These are phyloP conservation scores for Bacterosira constricta DNA, from an alignment of 108 stramenopile genomes.

Conservation along the genomic window DNA sequence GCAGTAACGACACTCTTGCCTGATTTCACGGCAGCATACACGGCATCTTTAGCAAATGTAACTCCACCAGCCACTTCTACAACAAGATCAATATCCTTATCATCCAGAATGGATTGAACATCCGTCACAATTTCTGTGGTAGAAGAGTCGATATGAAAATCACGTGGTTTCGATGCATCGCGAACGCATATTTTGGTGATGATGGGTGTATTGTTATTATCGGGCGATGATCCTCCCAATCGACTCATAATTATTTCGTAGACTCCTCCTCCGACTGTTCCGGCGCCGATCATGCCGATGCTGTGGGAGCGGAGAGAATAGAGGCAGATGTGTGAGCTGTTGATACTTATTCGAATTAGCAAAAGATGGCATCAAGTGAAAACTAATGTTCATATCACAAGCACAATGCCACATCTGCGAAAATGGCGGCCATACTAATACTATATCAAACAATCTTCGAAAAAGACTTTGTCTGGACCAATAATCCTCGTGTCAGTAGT, in stretches of 20 bases:
- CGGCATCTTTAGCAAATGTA: conserved; percentile 62
- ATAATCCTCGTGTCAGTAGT: not conserved
- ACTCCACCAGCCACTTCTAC: conserved; percentile 83
- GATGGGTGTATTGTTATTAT: conserved; percentile 17
- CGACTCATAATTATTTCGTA: conserved; percentile 80
- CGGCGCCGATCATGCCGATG: conserved; percentile 73
- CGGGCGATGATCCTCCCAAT: conserved; percentile 22
- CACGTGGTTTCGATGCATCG: conserved; percentile 66
- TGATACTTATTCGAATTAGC: not conserved
- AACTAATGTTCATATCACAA: no score
- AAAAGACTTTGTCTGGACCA: not conserved
- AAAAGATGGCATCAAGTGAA: not conserved
- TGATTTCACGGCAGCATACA: conserved; percentile 50
- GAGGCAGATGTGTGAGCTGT: not conserved
- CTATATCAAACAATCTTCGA: no score
- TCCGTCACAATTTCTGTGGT: conserved; percentile 61
- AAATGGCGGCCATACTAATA: no score
- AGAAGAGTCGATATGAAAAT: conserved; percentile 67
- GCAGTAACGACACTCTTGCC: conserved; percentile 84
- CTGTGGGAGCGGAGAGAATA: conserved; percentile 12
- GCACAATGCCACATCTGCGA: no score
- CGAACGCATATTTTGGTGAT: conserved; percentile 91
- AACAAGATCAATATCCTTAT: conserved; percentile 70
- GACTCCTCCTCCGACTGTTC: conserved; percentile 77
- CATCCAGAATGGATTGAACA: conserved; percentile 64